Evolutionary conservation across 306 rosid species (phyloP).

Genomic region (Vigna trinervia): DNA sequence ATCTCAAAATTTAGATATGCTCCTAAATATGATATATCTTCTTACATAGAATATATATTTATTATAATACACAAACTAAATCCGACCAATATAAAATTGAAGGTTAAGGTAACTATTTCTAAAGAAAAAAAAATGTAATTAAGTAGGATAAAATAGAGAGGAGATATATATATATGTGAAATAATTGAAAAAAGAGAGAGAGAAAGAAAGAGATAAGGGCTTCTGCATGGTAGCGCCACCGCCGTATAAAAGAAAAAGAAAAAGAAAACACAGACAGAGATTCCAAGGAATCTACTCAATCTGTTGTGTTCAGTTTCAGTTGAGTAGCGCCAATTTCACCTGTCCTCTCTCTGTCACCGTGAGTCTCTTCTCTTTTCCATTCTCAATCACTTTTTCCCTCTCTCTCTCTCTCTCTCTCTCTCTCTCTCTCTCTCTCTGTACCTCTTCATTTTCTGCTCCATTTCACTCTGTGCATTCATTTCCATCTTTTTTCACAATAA

Average conservation of each 20-base stretch:
- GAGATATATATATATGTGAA: no score
- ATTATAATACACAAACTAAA: no score
- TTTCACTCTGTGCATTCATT: background rate
- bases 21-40: no score
- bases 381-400: background rate
- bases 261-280: background rate
- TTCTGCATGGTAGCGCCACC: slow-evolving; percentile 30
- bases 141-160: background rate
- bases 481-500: background rate
- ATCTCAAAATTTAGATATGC: no score
- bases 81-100: no score
- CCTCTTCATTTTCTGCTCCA: background rate
- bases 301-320: background rate
- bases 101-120: no score
- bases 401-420: background rate
- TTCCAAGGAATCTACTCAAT: slow-evolving; percentile 20
- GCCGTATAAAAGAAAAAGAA: background rate
- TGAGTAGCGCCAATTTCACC: slow-evolving; percentile 6
- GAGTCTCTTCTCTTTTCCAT: slow-evolving; percentile 6
- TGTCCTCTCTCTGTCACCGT: background rate
- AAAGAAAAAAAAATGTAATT: background rate
- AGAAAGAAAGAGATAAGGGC: slow-evolving; percentile 5
- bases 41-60: no score
- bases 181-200: background rate
- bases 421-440: background rate